phyloP scores from a whole-genome alignment of 495 filamentous ascomycete species.

The Penicillium mononematosum region DNA sequence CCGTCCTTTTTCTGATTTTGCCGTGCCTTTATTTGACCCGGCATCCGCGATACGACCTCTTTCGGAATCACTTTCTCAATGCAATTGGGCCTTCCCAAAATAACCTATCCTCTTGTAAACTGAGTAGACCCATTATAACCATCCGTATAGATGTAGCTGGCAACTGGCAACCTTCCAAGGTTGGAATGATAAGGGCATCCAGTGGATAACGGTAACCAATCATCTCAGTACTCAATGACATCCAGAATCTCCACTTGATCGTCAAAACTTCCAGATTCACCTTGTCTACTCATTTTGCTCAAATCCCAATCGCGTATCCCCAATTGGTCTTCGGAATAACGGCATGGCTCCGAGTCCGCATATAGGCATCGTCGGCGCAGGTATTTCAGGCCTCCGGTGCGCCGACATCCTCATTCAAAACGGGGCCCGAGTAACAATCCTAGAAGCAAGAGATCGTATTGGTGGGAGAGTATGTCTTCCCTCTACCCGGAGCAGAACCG shows the following conservation, averaged over 20 bases:
- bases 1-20: slow-evolving; percentile 5
- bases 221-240: slow-evolving; percentile 18
- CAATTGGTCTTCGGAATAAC: not conserved
- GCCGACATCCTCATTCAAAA: slow-evolving; percentile 77
- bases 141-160: not conserved
- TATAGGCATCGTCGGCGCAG: slow-evolving; percentile 81
- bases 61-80: not conserved
- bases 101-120: not conserved
- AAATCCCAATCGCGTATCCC: not conserved
- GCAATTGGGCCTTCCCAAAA: not conserved
- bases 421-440: slow-evolving; percentile 77
- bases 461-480: slow-evolving; percentile 68
- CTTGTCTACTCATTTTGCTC: not conserved
- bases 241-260: slow-evolving; percentile 15
- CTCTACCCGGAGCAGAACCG: not conserved
- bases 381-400: slow-evolving; percentile 81
- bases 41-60: not conserved
- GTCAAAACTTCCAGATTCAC: slow-evolving; percentile 10
- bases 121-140: not conserved
- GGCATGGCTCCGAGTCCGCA: slow-evolving; percentile 42
- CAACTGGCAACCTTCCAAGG: not conserved
- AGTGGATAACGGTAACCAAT: slow-evolving; percentile 24
- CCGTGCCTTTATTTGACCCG: not conserved
- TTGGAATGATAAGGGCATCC: not conserved
- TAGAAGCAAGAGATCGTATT: slow-evolving; percentile 80